Percentiles rank a stretch among this genome's conserved stretches.
phyloP scores from a whole-genome alignment of 1,284 basidiomycete species.

The Marasmius fiardii region DNA sequence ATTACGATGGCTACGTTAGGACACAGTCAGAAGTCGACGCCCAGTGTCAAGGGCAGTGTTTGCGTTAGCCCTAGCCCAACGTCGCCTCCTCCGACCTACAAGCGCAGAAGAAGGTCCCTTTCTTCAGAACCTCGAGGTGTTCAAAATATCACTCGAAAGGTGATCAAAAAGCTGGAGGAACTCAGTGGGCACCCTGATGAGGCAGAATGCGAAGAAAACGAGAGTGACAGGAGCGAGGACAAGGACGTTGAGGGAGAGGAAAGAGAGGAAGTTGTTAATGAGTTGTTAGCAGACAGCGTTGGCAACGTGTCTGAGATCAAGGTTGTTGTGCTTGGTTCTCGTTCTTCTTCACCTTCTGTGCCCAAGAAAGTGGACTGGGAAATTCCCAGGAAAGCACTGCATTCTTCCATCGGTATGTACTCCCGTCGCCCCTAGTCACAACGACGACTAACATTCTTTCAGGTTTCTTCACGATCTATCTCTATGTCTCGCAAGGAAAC shows the following conservation, averaged over 20 bases:
- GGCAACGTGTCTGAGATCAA: constrained; percentile 12
- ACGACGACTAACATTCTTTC: constrained; percentile 5
- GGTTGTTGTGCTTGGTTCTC: neutral
- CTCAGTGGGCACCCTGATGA: constrained; percentile 30
- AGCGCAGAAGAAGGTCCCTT: constrained; percentile 15
- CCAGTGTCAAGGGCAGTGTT: neutral
- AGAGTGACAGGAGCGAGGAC: constrained; percentile 14
- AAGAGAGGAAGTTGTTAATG: constrained; percentile 17
- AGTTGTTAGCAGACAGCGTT: constrained; percentile 17
- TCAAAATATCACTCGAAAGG: constrained; percentile 42
- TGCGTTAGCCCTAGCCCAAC: neutral
- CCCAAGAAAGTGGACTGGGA: constrained; percentile 61
- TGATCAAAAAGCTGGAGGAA: constrained; percentile 40
- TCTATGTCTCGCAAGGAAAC: constrained; percentile 61
- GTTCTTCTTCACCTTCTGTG: neutral
- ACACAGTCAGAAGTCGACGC: neutral
- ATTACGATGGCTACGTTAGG: neutral
- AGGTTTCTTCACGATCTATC: constrained; percentile 85
- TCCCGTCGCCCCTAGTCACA: constrained; percentile 9
- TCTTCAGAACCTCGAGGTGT: constrained; percentile 33
- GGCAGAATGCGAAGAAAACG: constrained; percentile 22
- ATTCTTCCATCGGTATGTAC: constrained; percentile 83
- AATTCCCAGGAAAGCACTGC: constrained; percentile 88
- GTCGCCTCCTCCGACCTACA: neutral
- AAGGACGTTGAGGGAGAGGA: constrained; percentile 13